A percentile compares a stretch with the other conserved stretches of the same genome.
Evolutionary conservation across 139 green algal genomes (phyloP).

Genomic region (Cymbomonas tetramitiformis): DNA sequence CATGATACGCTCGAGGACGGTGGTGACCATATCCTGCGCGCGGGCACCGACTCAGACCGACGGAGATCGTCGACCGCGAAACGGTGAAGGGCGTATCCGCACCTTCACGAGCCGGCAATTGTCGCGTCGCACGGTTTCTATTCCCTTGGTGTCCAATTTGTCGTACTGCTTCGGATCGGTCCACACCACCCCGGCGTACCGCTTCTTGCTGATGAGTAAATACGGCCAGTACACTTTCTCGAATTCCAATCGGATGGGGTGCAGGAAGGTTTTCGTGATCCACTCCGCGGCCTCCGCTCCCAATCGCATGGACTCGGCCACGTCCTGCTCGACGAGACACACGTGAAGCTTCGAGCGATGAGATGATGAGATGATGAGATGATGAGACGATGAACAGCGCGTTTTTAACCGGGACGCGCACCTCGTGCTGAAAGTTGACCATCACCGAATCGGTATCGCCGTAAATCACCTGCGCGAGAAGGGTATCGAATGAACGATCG

Average conservation of each 20-base stretch:
- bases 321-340: slow-evolving; percentile 35
- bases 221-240: slow-evolving; percentile 99
- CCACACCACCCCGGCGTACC: slow-evolving; percentile 92
- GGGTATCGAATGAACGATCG: too few species aligned
- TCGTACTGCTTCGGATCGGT: slow-evolving; percentile 3
- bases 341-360: too few species aligned
- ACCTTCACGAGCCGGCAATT: slow-evolving; percentile 96
- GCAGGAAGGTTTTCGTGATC: slow-evolving; percentile 75
- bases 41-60: too few species aligned
- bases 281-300: slow-evolving; percentile 67
- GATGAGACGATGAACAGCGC: too few species aligned
- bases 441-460: slow-evolving; percentile 96
- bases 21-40: slow-evolving; percentile 41
- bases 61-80: too few species aligned
- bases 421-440: slow-evolving; percentile 84
- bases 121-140: slow-evolving; percentile 93
- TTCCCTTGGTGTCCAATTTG: slow-evolving; percentile 51
- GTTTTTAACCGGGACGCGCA: too few species aligned
- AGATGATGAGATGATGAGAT: too few species aligned
- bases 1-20: slow-evolving; percentile 78
- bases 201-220: slow-evolving; percentile 98
- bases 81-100: too few species aligned
- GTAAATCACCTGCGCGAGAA: slow-evolving; percentile 74
- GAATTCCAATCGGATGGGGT: slow-evolving; percentile 87
- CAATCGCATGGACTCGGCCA: slow-evolving; percentile 72